phyloP scores from a whole-genome alignment of 2,329 filamentous ascomycete species.

The Aspergillus sp. region DNA sequence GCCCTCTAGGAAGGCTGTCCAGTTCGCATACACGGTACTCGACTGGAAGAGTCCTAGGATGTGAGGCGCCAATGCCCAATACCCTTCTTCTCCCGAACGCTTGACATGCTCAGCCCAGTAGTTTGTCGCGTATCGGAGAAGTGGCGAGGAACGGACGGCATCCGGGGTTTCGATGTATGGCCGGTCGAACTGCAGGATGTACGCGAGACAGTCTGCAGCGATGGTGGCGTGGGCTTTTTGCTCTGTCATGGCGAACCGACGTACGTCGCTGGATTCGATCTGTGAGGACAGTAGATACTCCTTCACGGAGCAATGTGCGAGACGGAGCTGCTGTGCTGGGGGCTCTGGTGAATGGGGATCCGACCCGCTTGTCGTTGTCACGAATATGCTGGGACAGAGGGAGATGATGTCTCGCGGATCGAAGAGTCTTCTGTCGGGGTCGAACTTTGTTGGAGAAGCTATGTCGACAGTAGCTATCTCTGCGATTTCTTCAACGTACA shows the following conservation, averaged over 20 bases:
- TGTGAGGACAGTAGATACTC: not conserved
- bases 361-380: not conserved
- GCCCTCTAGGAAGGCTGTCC: not conserved
- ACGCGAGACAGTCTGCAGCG: not conserved
- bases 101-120: constrained; percentile 4
- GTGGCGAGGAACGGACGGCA: not conserved
- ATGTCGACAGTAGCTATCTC: not conserved
- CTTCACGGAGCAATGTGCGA: not conserved
- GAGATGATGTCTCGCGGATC: not conserved
- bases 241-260: not conserved
- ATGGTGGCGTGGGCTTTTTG: not conserved
- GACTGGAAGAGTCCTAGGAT: not conserved
- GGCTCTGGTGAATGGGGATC: not conserved
- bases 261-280: not conserved
- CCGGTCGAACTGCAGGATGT: not conserved
- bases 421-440: not conserved
- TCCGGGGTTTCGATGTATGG: not conserved
- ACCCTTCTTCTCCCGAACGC: not conserved
- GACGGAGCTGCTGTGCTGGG: not conserved
- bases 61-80: not conserved
- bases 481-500: constrained; percentile 2
- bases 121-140: constrained; percentile 3
- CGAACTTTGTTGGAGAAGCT: too few relatives aligned
- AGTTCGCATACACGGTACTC: not conserved
- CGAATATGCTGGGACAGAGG: not conserved